These are phyloP conservation scores for Fraxinus ornus DNA, from an alignment of 305 asterid species.

Conservation along the genomic window DNA sequence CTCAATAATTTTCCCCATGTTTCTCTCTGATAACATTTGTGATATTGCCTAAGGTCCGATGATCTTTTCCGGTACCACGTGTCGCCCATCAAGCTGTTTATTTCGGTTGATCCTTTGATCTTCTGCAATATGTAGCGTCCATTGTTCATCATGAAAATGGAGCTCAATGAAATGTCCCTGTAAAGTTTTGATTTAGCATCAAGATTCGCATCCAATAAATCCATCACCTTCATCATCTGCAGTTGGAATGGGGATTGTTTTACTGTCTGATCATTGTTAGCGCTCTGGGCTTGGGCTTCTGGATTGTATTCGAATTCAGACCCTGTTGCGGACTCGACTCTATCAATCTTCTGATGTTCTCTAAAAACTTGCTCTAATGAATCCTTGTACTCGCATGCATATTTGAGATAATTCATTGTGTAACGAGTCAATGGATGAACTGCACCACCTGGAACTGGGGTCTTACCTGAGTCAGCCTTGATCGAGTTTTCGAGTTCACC, in stretches of 20 bases:
- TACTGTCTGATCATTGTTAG: conserved; percentile 1
- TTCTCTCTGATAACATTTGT: conserved; percentile 85
- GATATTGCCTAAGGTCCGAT: conserved; percentile 72
- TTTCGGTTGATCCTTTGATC: conserved; percentile 52
- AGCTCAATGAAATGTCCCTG: conserved; percentile 61
- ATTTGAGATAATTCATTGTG: conserved; percentile 62
- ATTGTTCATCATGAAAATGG: conserved; percentile 97
- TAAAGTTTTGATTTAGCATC: conserved; percentile 73
- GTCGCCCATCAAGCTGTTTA: conserved; percentile 60
- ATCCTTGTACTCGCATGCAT: conserved; percentile 51
- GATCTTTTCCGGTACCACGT: conserved; percentile 74
- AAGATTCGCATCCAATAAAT: conserved; percentile 59
- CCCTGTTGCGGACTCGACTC: conserved; percentile 47
- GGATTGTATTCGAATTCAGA: conserved; percentile 40
- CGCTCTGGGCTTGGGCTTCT: conserved; percentile 12
- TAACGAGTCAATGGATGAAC: conserved; percentile 86
- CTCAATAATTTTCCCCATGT: conserved; percentile 79
- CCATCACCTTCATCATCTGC: conserved; percentile 62
- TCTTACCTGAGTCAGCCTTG: conserved; percentile 60
- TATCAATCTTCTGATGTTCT: conserved; percentile 66
- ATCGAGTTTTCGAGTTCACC: conserved; percentile 74
- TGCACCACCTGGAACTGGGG: conserved; percentile 81
- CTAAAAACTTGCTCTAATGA: conserved; percentile 68
- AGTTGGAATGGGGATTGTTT: conserved; percentile 47
- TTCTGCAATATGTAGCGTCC: conserved; percentile 85